Evolutionary conservation across 805 yeast species (phyloP), one percentile per base, ranked within the genome.

Genomic region (Pichia paraexigua): DNA sequence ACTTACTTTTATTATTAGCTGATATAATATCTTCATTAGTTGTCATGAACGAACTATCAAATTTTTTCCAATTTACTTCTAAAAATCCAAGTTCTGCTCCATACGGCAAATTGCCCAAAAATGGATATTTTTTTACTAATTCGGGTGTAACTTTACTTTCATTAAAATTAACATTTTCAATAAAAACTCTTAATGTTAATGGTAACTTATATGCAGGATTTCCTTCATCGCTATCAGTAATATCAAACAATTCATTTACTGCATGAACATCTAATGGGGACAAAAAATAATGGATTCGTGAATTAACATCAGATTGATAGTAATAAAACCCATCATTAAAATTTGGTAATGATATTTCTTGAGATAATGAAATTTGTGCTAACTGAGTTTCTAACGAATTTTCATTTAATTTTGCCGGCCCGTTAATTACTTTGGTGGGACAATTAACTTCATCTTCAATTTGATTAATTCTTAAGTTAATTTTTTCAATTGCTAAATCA

Each of bases 51-150:
- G 47, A 47, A 40, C 25, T 27, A 22, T 46, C 49, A 39, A 47
- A 46, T 43, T 53, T 65, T 18, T 59, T 48, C 98, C 98, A 92
- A 63, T 88, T 84, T 48, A 96, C 77, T 60, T 94, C 98, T 50
- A 94, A 63, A 56, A 87, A 82, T 12, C 90, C 95, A 43, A 92
- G 66, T 48, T 85, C 86, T 0, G 96, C 85, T 1, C 97, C 97
- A 28, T 79, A 64, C 0, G 99, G 97, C 22, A 90, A 67, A 65
- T 92, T 92, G 0, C 86, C 76, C 51, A 94, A 68, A 64, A 86
- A 89, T 65, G 89, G 91, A 63, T 76, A 76, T 57, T 82, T 79
- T 48, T 78, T 76, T 2, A 78, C 59, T 60, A 85, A 56, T 3
- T 79, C 80, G 17, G 79, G 82, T 0, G 84, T 77, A 21, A 85